Evolutionary conservation across 2,329 filamentous ascomycete genomes (phyloP), one percentile per base, ranked within the genome.

Genomic region (Penicillium rolfsii): DNA sequence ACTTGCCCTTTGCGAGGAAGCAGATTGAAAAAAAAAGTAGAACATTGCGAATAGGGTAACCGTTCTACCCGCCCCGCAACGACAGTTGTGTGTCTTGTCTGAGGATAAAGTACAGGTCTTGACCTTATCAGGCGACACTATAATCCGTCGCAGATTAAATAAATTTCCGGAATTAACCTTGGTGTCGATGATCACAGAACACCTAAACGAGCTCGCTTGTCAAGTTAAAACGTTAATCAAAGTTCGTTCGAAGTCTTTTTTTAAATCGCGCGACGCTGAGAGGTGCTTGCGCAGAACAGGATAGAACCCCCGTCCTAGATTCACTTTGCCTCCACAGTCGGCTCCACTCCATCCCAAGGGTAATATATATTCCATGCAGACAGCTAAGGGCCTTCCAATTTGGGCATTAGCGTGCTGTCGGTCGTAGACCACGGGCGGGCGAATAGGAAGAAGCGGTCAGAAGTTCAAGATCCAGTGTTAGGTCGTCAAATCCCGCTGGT

Each of bases 391-490:
- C 55, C 52, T 60, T 56, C 61, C 61, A 36, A 14, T 57, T 62
- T 30, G 28, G 56, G 58, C 41, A 12, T 38, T 65, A 65, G 63
- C 53, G 61, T 36, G 22, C 12, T 41, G 36, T 46, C 45, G 33
- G 54, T 38, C 12, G 48, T 52, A 4, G 24, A 54, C 19, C 48
- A 40, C 50, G 52, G 52, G 52, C 45, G 40, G 43, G 30, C 46
- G 52, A 54, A 49, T 59, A 46, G 38, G 45, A 66, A 61, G 40
- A 55, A 62, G 64, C 64, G 64, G 64, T 64, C 64, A 61, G 55
- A 46, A 56, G n/a, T 22, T n/a, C 35, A 28, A 38, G 22, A 6
- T 26, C 50, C 19, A 53, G 28, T 14, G 22, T 36, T 22, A 52
- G n/a, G 11, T 16, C 12, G 16, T 12, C 19, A 45, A 43, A 53